phyloP scores from a whole-genome alignment of 768 basidiomycete genomes.

The Russula abietina region DNA sequence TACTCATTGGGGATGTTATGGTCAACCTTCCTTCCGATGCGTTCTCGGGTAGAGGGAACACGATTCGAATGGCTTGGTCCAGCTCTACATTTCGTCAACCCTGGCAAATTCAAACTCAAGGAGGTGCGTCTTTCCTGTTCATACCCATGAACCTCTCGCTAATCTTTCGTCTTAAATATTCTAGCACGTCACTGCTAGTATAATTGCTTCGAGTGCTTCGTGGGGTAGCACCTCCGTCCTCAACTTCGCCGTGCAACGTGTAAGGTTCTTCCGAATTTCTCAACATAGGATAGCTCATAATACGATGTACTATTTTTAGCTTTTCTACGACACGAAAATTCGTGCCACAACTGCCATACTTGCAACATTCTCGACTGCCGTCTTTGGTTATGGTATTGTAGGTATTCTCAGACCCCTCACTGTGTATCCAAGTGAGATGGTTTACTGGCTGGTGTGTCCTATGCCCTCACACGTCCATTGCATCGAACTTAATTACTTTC shows the following conservation, averaged over 20 bases:
- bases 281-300: background rate
- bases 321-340: conserved; percentile 55
- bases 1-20: conserved; percentile 48
- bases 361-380: conserved; percentile 57
- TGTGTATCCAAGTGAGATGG: conserved; percentile 59
- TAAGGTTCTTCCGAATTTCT: conserved; percentile 27
- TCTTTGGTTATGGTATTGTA: conserved; percentile 60
- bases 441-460: conserved; percentile 48
- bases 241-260: conserved; percentile 58
- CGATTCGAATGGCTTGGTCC: conserved; percentile 38
- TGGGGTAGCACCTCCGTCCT: conserved; percentile 47
- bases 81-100: conserved; percentile 46
- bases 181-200: conserved; percentile 52
- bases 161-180: background rate
- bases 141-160: background rate
- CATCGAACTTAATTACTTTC: background rate
- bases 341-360: conserved; percentile 51
- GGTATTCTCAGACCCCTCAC: conserved; percentile 54
- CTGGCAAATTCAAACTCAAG: conserved; percentile 51
- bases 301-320: conserved; percentile 30
- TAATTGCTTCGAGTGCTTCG: conserved; percentile 53
- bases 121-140: conserved; percentile 38
- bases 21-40: conserved; percentile 42
- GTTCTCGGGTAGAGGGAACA: conserved; percentile 41
- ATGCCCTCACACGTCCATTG: background rate